These are phyloP conservation scores for Poronia punctata DNA, from an alignment of 495 filamentous ascomycete species.

Conservation along the genomic window DNA sequence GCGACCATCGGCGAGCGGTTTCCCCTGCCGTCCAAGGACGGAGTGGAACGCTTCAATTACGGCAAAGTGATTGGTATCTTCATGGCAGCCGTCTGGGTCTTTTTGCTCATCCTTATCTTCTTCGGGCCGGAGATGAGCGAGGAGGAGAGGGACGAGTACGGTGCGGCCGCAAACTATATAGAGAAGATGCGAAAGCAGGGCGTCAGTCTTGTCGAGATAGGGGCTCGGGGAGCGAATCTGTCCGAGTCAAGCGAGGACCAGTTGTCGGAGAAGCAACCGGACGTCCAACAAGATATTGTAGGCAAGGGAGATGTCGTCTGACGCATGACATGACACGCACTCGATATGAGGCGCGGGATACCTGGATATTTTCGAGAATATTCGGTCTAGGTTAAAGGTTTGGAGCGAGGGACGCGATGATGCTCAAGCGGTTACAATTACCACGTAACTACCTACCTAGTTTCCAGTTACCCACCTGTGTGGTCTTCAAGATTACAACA, in stretches of 20 bases:
- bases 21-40: constrained; percentile 51
- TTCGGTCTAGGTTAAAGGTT: too few relatives aligned
- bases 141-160: constrained; percentile 8
- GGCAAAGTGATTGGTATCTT: constrained; percentile 86
- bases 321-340: too few relatives aligned
- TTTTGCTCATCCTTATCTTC: constrained; percentile 64
- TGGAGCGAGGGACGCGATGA: too few relatives aligned
- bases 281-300: constrained; percentile 7
- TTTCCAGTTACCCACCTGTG: too few relatives aligned
- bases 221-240: constrained; percentile 4
- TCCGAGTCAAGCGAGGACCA: neutral
- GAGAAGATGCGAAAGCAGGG: constrained; percentile 12
- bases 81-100: constrained; percentile 76
- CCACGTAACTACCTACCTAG: too few relatives aligned
- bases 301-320: too few relatives aligned
- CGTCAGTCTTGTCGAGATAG: constrained; percentile 3
- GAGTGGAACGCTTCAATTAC: constrained; percentile 58
- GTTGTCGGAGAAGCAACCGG: constrained; percentile 4
- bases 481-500: too few relatives aligned
- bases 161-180: neutral
- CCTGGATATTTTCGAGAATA: too few relatives aligned
- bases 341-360: too few relatives aligned
- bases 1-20: constrained; percentile 71
- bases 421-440: too few relatives aligned
- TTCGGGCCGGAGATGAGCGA: constrained; percentile 57